A percentile compares a stretch with the other conserved stretches of the same genome.
Conservation (phyloP, 1,139 yeast species). For the Sugiyamaella novakii region DNA sequence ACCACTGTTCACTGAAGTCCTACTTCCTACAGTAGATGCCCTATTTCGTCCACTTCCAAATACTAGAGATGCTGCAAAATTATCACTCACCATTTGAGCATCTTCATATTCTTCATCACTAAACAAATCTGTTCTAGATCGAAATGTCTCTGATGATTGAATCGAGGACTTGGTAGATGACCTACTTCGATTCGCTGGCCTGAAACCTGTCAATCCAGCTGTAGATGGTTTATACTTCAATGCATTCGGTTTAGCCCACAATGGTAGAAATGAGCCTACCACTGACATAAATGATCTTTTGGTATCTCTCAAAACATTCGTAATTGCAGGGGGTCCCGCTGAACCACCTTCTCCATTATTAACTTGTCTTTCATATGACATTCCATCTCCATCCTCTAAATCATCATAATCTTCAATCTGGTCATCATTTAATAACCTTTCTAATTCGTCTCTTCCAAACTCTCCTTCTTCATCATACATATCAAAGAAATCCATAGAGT, state of each 20-base stretch:
- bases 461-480: conserved; percentile 39
- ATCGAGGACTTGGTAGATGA: conserved; percentile 35
- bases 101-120: conserved; percentile 35
- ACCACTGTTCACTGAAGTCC: conserved; percentile 10
- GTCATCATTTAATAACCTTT: conserved; percentile 32
- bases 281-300: conserved; percentile 19
- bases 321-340: conserved; percentile 1
- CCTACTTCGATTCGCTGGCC: conserved; percentile 26
- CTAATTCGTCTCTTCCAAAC: conserved; percentile 36
- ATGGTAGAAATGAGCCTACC: conserved; percentile 25
- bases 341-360: conserved; percentile 3
- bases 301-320: conserved; percentile 4
- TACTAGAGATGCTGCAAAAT: conserved; percentile 28
- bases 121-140: conserved; percentile 35
- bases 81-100: conserved; percentile 37
- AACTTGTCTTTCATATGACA: conserved; percentile 1
- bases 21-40: conserved; percentile 14
- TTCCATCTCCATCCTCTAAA: neutral
- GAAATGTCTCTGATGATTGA: conserved; percentile 32
- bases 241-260: conserved; percentile 19
- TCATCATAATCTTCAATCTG: conserved; percentile 20
- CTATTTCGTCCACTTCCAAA: conserved; percentile 19
- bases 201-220: conserved; percentile 30
- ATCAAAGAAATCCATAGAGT: conserved; percentile 36
- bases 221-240: conserved; percentile 31